Evolutionary conservation across 331 rosid species (phyloP).

Genomic region (Rhamnella rubrinervis): DNA sequence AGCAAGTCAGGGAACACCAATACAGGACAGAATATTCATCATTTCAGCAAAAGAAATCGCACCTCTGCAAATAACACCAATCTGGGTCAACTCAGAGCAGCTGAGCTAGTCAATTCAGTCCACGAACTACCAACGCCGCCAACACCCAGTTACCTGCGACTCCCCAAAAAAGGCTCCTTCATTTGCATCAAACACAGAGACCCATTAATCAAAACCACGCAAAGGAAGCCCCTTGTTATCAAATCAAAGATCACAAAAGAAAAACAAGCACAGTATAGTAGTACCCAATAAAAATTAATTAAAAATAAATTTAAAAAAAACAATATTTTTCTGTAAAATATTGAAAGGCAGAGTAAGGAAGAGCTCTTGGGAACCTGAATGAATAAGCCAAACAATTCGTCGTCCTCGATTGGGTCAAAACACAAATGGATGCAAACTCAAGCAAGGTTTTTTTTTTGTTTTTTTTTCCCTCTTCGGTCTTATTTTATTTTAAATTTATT

Average conservation of each 20-base stretch:
- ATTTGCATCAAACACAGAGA: conserved; percentile 29
- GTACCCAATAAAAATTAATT: neutral
- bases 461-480: conserved; percentile 16
- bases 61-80: conserved; percentile 41
- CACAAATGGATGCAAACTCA: conserved; percentile 31
- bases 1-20: conserved; percentile 19
- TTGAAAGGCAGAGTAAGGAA: neutral
- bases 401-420: conserved; percentile 48
- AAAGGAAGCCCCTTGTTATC: conserved; percentile 32
- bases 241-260: conserved; percentile 27
- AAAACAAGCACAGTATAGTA: conserved; percentile 2
- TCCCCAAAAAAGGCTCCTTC: conserved; percentile 29
- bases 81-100: conserved; percentile 48
- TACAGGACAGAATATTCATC: conserved; percentile 35
- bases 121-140: conserved; percentile 34
- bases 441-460: conserved; percentile 17
- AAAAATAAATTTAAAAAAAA: conserved; percentile 12
- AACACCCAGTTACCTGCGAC: conserved; percentile 30
- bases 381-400: conserved; percentile 32
- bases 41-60: conserved; percentile 33
- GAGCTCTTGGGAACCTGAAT: conserved; percentile 22
- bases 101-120: conserved; percentile 34
- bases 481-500: neutral
- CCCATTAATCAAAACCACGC: conserved; percentile 30
- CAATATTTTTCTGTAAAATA: conserved; percentile 2